phyloP scores from a whole-genome alignment of 331 rosid species.

The Dryas integrifolia region DNA sequence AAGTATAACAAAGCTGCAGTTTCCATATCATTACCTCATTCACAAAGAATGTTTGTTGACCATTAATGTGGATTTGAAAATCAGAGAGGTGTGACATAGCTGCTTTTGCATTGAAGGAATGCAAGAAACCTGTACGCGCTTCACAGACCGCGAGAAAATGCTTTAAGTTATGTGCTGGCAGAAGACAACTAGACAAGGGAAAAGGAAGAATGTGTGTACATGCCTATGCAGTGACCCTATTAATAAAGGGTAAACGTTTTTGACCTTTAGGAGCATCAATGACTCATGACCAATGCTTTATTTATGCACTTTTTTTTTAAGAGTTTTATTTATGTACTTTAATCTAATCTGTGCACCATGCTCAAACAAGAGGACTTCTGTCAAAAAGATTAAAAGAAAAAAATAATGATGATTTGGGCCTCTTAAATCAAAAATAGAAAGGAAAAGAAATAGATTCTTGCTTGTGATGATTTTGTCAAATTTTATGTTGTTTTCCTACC shows the following conservation, averaged over 20 bases:
- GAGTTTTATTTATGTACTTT: neutral
- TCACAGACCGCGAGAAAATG: constrained; percentile 11
- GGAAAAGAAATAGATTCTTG: too few relatives aligned
- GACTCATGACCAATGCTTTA: constrained; percentile 1
- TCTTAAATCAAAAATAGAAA: too few relatives aligned
- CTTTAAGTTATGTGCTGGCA: neutral
- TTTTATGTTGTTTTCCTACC: constrained; percentile 9
- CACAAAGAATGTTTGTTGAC: constrained; percentile 55
- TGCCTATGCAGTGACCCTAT: neutral
- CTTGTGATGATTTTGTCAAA: neutral
- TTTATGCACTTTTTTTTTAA: neutral
- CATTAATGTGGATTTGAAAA: constrained; percentile 58
- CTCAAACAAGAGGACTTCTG: constrained; percentile 6
- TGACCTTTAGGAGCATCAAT: constrained; percentile 9
- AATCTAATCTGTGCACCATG: neutral
- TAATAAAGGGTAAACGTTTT: constrained; percentile 5
- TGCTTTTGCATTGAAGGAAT: constrained; percentile 31
- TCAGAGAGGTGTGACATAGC: constrained; percentile 54
- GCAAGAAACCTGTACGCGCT: neutral
- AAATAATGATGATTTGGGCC: neutral
- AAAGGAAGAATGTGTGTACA: constrained; percentile 4
- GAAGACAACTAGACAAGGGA: neutral
- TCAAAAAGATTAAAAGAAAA: neutral
- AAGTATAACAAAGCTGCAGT: neutral
- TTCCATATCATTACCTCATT: constrained; percentile 48